A percentile compares a stretch with the other conserved stretches of the same genome.
phyloP scores from a whole-genome alignment of 2,329 filamentous ascomycete species.

The Sporothrix pseudoabietina region DNA sequence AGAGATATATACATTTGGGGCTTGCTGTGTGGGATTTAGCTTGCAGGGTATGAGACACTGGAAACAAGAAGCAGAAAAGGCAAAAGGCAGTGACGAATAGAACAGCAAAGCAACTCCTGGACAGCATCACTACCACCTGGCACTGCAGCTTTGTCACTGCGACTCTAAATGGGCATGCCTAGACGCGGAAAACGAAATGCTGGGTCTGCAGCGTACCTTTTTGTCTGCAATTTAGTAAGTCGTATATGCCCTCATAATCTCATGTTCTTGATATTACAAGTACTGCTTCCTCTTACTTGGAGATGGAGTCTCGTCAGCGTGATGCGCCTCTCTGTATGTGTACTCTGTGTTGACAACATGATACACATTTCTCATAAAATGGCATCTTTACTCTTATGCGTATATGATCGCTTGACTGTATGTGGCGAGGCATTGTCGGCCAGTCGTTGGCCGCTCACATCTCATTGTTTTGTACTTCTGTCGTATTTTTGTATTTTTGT shows the following conservation, averaged over 20 bases:
- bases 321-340: not conserved
- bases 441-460: not conserved
- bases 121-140: not conserved
- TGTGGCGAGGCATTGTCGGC: not conserved
- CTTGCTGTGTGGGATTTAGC: not conserved
- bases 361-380: not conserved
- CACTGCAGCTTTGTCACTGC: not conserved
- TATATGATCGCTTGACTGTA: not conserved
- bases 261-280: not conserved
- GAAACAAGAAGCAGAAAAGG: not conserved
- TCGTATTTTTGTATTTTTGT: not conserved
- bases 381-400: not conserved
- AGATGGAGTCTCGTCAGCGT: not conserved
- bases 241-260: too few relatives aligned
- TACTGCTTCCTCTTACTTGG: not conserved
- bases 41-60: not conserved
- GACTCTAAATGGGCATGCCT: not conserved
- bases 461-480: not conserved
- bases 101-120: not conserved
- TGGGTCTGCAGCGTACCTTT: not conserved
- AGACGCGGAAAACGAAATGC: slow-evolving; percentile 6
- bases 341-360: not conserved
- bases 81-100: not conserved
- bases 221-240: not conserved
- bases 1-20: not conserved